Evolutionary conservation across 2,329 filamentous ascomycete genomes (phyloP), one percentile per base, ranked within the genome.

Genomic region (Achaetomium macrosporum): DNA sequence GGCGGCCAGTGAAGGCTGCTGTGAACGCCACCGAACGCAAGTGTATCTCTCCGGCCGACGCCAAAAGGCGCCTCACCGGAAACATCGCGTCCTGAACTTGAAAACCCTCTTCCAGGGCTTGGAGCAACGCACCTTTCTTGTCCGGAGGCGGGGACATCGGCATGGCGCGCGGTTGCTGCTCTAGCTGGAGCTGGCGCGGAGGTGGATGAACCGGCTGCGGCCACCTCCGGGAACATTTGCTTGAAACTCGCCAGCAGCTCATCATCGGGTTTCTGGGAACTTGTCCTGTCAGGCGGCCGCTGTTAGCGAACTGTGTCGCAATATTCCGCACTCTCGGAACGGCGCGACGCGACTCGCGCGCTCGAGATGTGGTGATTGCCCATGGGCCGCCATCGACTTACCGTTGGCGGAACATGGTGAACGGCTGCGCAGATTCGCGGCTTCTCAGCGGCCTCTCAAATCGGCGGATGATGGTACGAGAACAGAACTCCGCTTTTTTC

Each of bases 201-300:
- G 53, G 72, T 66, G 48, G 77, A 68, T 61, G 71, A 64, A 52
- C 74, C 74, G 54, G 77, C 75, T 49, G 79, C 73, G 52, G 78
- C 74, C 57, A 95, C 75, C 63, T 91, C 83, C 43, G 89, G 87
- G 65, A 95, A 96, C 61, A 82, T 84, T 64, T 88, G 82, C 69
- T 88, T 88, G 73, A 96, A 96, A 68, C 83, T 84, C 71, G 84
- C 84, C 68, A 93, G 84, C 66, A 96, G 79, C 64, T 91, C 88
- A 66, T 91, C 87, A 68, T 83, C 84, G 51, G 90, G 90, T 75
- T 95, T 95, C 70, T 90, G 88, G 51, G 87, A 84, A 69, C 82
- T 90, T 65, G 81, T 88, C 72, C 85, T 88, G 61, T 45, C 35
- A 1, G 31, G 44, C 19, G 35, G 7, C 5, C 10, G 9, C 2